Evolutionary conservation across 2,329 filamentous ascomycete species (phyloP).

Genomic region (Leptographium galeiforme): DNA sequence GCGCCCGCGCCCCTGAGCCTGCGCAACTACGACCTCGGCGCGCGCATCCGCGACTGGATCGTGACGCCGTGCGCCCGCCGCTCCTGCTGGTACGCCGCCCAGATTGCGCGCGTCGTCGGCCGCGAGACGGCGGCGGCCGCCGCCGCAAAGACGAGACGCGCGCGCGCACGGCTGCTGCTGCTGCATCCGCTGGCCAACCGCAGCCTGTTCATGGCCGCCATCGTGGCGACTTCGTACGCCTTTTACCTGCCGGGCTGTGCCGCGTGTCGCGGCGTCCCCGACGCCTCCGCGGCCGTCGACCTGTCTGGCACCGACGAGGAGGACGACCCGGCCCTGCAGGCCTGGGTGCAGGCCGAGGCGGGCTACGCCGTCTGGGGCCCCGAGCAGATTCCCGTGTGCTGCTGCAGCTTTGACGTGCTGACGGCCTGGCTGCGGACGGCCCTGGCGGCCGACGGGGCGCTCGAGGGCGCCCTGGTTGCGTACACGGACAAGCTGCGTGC

Average conservation of each 20-base stretch:
- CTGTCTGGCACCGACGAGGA: background rate
- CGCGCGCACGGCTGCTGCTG: background rate
- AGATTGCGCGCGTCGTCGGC: constrained; percentile 1
- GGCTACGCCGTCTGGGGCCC: constrained; percentile 1
- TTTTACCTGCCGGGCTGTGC: background rate
- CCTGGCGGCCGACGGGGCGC: background rate
- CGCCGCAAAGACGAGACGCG: background rate
- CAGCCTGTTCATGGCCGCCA: constrained; percentile 5
- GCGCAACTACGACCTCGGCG: background rate
- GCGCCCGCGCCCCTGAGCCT: background rate
- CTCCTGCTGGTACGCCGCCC: constrained; percentile 2
- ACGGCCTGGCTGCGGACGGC: background rate
- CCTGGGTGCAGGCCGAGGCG: background rate
- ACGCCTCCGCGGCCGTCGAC: background rate
- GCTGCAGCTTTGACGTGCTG: constrained; percentile 1
- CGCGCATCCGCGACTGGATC: background rate
- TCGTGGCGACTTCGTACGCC: constrained; percentile 4
- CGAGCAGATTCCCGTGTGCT: background rate
- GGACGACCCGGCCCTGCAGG: background rate
- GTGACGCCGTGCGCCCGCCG: background rate
- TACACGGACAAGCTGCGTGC: background rate
- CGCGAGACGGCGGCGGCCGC: background rate
- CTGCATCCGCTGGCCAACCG: constrained; percentile 1
- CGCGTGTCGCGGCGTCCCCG: background rate
- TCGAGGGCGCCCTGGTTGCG: background rate